phyloP scores from a whole-genome alignment of 371 early-diverging fungal genomes.

The Actinomortierella ambigua region DNA sequence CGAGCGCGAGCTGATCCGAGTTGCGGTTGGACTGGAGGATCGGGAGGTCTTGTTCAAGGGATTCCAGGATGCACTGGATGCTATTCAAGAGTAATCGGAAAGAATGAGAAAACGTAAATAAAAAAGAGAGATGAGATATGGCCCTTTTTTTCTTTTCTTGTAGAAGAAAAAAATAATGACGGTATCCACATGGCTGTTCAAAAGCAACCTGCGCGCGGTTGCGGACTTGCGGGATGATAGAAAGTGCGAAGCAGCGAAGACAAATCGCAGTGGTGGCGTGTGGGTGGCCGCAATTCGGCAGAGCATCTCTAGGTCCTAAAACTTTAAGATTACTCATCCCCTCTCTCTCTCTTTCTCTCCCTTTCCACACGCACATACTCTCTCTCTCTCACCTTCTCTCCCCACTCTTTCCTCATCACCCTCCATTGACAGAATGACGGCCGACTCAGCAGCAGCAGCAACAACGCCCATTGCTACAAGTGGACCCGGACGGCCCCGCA shows the following conservation, averaged over 20 bases:
- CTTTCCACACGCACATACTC: not conserved
- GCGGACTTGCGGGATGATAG: too few species aligned
- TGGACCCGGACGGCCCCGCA: slow-evolving; percentile 50
- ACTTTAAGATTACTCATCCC: too few species aligned
- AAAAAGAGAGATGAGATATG: slow-evolving; percentile 3
- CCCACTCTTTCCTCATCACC: not conserved
- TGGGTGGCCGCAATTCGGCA: too few species aligned
- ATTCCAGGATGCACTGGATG: slow-evolving; percentile 77
- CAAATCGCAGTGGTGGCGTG: too few species aligned
- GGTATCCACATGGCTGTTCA: too few species aligned
- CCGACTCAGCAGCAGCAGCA: slow-evolving; percentile 8
- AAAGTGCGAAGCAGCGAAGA: too few species aligned
- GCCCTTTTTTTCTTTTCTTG: too few species aligned
- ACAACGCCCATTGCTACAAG: not conserved
- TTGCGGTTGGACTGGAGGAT: slow-evolving; percentile 91
- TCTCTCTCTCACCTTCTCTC: not conserved
- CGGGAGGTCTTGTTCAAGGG: slow-evolving; percentile 61
- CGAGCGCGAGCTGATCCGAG: slow-evolving; percentile 75
- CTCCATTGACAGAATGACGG: slow-evolving; percentile 5
- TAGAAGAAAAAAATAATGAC: too few species aligned
- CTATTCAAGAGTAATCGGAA: slow-evolving; percentile 44
- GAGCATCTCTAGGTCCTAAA: too few species aligned
- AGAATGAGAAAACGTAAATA: not conserved
- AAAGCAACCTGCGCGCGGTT: too few species aligned
- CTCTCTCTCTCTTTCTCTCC: too few species aligned